Evolutionary conservation across 2,329 filamentous ascomycete genomes (phyloP).

Genomic region (Pseudodiploospora longispora): DNA sequence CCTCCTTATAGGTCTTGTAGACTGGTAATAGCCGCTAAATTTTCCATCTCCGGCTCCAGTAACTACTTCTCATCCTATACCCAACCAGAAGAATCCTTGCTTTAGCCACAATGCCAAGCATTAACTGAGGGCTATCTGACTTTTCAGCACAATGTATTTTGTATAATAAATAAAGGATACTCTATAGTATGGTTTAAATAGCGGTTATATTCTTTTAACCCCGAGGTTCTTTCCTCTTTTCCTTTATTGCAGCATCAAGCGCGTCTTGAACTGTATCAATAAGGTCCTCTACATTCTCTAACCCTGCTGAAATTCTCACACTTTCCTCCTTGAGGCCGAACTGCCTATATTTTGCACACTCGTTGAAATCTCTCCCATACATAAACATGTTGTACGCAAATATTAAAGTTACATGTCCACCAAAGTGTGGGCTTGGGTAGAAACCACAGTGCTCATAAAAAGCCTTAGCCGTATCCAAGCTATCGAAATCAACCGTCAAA

Average conservation of each 20-base stretch:
- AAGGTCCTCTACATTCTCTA: slow-evolving; percentile 36
- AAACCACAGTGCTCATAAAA: slow-evolving; percentile 44
- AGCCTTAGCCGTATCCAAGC: slow-evolving; percentile 27
- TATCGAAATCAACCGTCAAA: slow-evolving; percentile 41
- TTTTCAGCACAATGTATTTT: no score
- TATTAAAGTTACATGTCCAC: slow-evolving; percentile 42
- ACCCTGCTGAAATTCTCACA: slow-evolving; percentile 39
- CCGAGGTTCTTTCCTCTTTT: no score
- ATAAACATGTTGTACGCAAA: slow-evolving; percentile 39
- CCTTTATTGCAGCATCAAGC: slow-evolving; percentile 10
- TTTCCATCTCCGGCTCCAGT: no score
- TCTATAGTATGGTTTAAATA: no score
- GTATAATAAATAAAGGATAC: no score
- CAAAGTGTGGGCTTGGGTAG: slow-evolving; percentile 45
- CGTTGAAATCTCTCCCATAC: slow-evolving; percentile 30
- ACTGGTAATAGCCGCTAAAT: no score
- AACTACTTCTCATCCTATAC: no score
- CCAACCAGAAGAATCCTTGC: no score
- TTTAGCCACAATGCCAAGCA: no score
- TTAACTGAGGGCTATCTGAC: no score
- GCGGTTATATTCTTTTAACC: no score
- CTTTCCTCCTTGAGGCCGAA: slow-evolving; percentile 32
- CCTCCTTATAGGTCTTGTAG: no score
- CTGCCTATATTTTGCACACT: slow-evolving; percentile 26
- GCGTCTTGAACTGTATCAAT: slow-evolving; percentile 26